These are phyloP conservation scores for Theobroma grandiflorum DNA, from an alignment of 441 rosid genomes.

Conservation along the genomic window DNA sequence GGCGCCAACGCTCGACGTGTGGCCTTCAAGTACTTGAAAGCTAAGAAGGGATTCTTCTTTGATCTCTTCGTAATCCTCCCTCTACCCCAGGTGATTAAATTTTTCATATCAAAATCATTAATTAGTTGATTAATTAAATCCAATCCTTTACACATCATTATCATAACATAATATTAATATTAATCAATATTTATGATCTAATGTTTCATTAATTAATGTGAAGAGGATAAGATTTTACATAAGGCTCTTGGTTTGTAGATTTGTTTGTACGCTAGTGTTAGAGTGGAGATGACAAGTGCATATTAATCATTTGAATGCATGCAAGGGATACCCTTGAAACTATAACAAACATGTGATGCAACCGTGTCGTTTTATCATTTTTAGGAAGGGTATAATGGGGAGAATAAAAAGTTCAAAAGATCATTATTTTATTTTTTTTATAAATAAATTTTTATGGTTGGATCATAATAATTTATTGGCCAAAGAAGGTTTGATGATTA, in stretches of 20 bases:
- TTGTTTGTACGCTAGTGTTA: background rate
- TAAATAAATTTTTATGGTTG: background rate
- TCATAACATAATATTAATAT: background rate
- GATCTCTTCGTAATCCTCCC: conserved; percentile 90
- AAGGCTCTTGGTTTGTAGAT: background rate
- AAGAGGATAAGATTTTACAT: background rate
- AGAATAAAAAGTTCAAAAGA: background rate
- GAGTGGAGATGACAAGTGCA: background rate
- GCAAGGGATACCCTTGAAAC: background rate
- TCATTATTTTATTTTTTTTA: background rate
- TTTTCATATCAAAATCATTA: background rate
- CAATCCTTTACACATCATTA: background rate
- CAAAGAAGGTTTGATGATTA: background rate
- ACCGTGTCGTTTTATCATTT: conserved; percentile 33
- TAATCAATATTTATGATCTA: background rate
- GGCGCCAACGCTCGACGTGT: conserved; percentile 22
- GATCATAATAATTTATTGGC: background rate
- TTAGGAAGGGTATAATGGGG: conserved; percentile 9
- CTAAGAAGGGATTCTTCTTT: conserved; percentile 70
- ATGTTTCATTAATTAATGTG: background rate
- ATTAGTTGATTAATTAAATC: background rate
- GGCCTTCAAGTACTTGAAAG: conserved; percentile 49
- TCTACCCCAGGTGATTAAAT: conserved; percentile 68
- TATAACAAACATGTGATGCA: conserved; percentile 43
- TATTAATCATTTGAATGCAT: background rate